Base-by-base conservation (phyloP, 1,284 basidiomycete genomes). In the Malassezia restricta region DNA sequence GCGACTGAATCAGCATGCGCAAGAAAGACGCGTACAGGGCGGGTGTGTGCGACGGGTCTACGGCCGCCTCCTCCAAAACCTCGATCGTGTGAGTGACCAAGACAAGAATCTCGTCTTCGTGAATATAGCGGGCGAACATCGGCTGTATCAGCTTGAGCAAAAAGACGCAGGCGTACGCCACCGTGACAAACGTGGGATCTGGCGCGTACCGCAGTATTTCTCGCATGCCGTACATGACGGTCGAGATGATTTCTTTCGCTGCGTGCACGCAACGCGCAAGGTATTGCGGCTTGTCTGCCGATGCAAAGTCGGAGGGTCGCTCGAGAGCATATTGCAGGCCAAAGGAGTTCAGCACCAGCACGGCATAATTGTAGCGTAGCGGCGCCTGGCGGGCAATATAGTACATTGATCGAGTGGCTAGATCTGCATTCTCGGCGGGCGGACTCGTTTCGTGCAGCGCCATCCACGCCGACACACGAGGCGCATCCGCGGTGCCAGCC, bases 321-420 rank as follows among this genome's bases (percentile, higher is more conserved):
- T 92, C 89, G 49, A 94, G 76, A 3, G 91, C 86, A 66, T 92
- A 87, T 74, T 96, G 90, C 49, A 96, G 78, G 3, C 91, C 90
- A 64, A 95, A 96, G 6, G 89, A 91, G 71, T 94, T 91, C 62
- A 95, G 77, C 20, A 71, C 55, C 8, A 69, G 56, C 20, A 68
- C 62, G 11, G 65, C 66, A 51, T 71, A 69, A 58, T 63, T 63
- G 54, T 54, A 72, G 3, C 69, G 61, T 27, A 71, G 46, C 37
- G 66, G 65, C 9, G 65, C 57, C 49, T 64, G 62, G 33, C 65
- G 53, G 1, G 56, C 48, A 32, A 65, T 56, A 49, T 64, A 65
- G 49, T 68, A 62, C 45, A 69, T 57, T 12, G 64, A 62, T 20
- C 66, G 62, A 29, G 60, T 61, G 49, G 59, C 60, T 43, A 66